Conservation (phyloP, 129 eudicot genomes). For the Glebionis coronaria region DNA sequence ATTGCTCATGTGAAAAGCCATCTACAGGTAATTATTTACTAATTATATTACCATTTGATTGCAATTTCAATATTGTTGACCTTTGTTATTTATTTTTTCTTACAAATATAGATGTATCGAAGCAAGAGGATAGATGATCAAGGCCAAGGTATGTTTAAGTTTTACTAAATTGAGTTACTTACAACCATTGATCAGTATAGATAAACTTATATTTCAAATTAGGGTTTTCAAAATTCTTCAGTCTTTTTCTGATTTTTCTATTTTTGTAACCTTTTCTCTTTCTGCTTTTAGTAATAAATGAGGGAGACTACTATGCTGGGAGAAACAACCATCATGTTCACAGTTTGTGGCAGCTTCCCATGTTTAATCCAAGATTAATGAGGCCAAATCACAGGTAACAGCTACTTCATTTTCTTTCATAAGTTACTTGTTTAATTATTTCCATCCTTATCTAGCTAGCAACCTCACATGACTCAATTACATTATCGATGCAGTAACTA, state of each 20-base stretch:
- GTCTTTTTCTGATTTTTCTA: conserved; percentile 17
- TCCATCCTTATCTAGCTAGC: neutral
- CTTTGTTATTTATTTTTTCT: conserved; percentile 1
- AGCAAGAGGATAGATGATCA: conserved; percentile 54
- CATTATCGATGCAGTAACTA: conserved; percentile 14
- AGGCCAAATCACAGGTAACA: conserved; percentile 34
- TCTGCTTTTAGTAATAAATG: conserved; percentile 36
- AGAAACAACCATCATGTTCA: conserved; percentile 25
- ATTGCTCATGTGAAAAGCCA: conserved; percentile 64
- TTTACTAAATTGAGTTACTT: neutral
- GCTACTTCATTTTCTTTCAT: neutral
- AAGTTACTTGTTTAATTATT: conserved; percentile 1
- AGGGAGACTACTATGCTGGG: conserved; percentile 32
- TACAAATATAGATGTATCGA: conserved; percentile 44
- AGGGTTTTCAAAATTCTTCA: conserved; percentile 32
- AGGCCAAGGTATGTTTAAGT: conserved; percentile 36
- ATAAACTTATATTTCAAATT: conserved; percentile 12
- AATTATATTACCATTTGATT: conserved; percentile 1
- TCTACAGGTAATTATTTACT: conserved; percentile 35
- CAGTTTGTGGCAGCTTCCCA: conserved; percentile 39
- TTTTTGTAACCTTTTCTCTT: conserved; percentile 6
- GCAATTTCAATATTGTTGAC: conserved; percentile 14
- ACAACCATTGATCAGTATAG: conserved; percentile 1
- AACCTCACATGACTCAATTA: neutral
- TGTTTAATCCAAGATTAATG: conserved; percentile 34